phyloP scores from a whole-genome alignment of 768 basidiomycete species.

The Daedaleopsis nitida region DNA sequence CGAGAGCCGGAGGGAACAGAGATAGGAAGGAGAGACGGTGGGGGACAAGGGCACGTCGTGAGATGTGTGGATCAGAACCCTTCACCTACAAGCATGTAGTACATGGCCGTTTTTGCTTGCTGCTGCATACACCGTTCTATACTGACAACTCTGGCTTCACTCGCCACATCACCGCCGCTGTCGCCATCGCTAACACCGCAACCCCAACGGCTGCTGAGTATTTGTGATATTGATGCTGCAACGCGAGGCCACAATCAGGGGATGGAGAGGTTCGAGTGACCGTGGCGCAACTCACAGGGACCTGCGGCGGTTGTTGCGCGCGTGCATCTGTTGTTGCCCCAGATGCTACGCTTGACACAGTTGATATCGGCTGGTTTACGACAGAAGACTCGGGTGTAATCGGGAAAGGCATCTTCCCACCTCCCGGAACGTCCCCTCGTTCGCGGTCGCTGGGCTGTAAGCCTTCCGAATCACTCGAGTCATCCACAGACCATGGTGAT shows the following conservation, averaged over 20 bases:
- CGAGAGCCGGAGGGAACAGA: not conserved
- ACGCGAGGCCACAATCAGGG: conserved; percentile 12
- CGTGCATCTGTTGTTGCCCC: conserved; percentile 25
- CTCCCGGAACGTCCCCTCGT: conserved; percentile 15
- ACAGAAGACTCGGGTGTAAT: conserved; percentile 33
- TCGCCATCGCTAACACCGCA: conserved; percentile 64
- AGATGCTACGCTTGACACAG: conserved; percentile 10
- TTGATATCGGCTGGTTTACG: conserved; percentile 29
- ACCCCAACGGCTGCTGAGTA: conserved; percentile 62
- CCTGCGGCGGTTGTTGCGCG: conserved; percentile 23
- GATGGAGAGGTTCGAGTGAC: not conserved
- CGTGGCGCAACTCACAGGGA: conserved; percentile 22
- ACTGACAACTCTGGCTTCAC: conserved; percentile 47
- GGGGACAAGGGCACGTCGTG: not conserved
- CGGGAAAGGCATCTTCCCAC: conserved; percentile 26
- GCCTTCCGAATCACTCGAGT: conserved; percentile 29
- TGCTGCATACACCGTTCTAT: conserved; percentile 11
- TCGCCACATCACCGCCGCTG: conserved; percentile 74
- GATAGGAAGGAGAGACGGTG: conserved; percentile 5
- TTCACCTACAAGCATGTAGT: conserved; percentile 12
- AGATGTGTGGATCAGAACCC: not conserved
- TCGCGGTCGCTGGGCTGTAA: conserved; percentile 17
- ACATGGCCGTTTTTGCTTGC: conserved; percentile 14
- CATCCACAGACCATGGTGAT: conserved; percentile 30
- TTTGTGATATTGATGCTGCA: conserved; percentile 32